Conservation (phyloP, 2,329 filamentous ascomycete species). For the Clarireedia homoeocarpa region DNA sequence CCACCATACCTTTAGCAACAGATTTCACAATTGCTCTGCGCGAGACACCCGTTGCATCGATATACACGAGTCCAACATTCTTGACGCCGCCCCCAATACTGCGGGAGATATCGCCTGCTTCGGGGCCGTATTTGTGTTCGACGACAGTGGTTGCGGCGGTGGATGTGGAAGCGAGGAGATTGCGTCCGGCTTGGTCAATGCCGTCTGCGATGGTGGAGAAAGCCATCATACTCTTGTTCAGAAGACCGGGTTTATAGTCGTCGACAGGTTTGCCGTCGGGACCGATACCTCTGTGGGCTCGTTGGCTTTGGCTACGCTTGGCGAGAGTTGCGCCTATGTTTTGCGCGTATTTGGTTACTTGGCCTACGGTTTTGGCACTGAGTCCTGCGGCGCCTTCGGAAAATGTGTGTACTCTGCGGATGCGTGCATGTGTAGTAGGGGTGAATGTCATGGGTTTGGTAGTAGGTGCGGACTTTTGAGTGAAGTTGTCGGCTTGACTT, state of each 20-base stretch:
- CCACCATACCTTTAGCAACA: conserved; percentile 93
- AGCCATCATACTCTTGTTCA: conserved; percentile 95
- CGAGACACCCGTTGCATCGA: conserved; percentile 90
- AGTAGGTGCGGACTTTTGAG: conserved; percentile 68
- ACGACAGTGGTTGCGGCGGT: conserved; percentile 79
- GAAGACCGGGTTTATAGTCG: conserved; percentile 76
- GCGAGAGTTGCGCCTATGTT: conserved; percentile 75
- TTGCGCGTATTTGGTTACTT: conserved; percentile 77
- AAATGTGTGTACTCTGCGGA: conserved; percentile 84
- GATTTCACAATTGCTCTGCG: conserved; percentile 85
- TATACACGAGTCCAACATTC: conserved; percentile 95
- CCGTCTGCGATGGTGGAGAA: conserved; percentile 93
- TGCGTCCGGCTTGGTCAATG: conserved; percentile 78
- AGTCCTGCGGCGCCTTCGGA: conserved; percentile 71
- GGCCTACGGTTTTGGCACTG: conserved; percentile 79
- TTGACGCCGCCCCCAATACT: conserved; percentile 80
- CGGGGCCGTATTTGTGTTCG: conserved; percentile 77
- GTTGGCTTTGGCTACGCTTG: conserved; percentile 49
- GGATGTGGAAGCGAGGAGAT: conserved; percentile 65
- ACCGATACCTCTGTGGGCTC: conserved; percentile 54
- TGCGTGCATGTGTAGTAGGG: conserved; percentile 73
- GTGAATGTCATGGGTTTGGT: conserved; percentile 81
- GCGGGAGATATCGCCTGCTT: conserved; percentile 72
- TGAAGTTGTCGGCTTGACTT: conserved; percentile 71
- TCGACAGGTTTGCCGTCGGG: conserved; percentile 55